Evolutionary conservation across 768 basidiomycete genomes (phyloP), one percentile per base, ranked within the genome.

Genomic region (Boletus subcaerulescens): DNA sequence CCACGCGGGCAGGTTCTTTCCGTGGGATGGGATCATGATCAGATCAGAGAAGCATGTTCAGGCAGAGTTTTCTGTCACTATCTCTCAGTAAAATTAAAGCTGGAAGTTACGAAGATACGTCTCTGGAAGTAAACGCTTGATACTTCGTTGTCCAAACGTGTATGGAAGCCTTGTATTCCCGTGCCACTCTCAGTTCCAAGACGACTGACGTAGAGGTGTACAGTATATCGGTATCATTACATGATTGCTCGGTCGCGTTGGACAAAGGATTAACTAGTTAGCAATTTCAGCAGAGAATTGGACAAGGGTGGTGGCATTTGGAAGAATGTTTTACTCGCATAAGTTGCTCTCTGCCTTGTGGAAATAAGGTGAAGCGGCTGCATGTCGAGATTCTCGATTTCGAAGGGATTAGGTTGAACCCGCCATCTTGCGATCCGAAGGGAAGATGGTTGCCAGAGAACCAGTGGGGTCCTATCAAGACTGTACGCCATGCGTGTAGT

Each of bases 371-470:
- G 17, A 40, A 18, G 18, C 2, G 29, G 29, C 29, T 18, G n/a
- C 40, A 41, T 22, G 20, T 18, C 20, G 20, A 41, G 15, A 33
- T 39, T n/a, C 45, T 43, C 18, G n/a, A 42, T 38, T 38, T 24
- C 22, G 32, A 22, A 24, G 22, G 22, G 33, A 14, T 11, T 12
- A 4, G 33, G 14, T 20, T 15, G 31, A 40, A 31, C n/a, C 15
- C 17, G 29, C 22, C n/a, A 26, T 31, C 38, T 22, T 50, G 45
- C 41, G 41, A 24, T 48, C 57, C 57, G 57, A 47, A 39, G 57
- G 45, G 2, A 29, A 29, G 26, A 9, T 29, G 12, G 32, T 33
- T 33, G 2, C 10, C 11, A 33, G 13, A 12, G 32, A 10, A 33
- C 6, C 32, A 24, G 5, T 22, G 3, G 24, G 24, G 22, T 22